Evolutionary conservation across 805 yeast genomes (phyloP).

Genomic region (Metschnikowia matae): DNA sequence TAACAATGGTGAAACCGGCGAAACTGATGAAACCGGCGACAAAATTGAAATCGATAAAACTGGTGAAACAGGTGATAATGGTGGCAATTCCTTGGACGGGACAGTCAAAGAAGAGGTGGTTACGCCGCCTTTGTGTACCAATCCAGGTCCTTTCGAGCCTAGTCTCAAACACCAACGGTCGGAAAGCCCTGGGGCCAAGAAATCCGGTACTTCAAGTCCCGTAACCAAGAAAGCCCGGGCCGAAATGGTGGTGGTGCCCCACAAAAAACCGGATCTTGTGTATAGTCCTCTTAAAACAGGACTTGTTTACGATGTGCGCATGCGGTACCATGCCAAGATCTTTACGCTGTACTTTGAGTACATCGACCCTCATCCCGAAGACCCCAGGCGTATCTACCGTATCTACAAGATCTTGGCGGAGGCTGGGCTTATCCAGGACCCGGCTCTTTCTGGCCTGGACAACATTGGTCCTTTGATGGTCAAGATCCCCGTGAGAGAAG

Average conservation of each 20-base stretch:
- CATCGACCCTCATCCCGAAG: constrained; percentile 98
- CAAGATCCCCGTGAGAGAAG: constrained; percentile 88
- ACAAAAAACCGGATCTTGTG: constrained; percentile 59
- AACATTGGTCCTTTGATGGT: constrained; percentile 83
- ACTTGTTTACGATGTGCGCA: constrained; percentile 89
- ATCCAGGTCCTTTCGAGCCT: neutral
- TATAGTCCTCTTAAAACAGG: constrained; percentile 85
- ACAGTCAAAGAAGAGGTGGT: neutral
- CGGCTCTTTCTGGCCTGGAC: constrained; percentile 64
- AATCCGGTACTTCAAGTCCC: neutral
- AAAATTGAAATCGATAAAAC: neutral
- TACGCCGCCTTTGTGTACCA: neutral
- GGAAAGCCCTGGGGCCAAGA: neutral
- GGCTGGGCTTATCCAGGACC: constrained; percentile 83
- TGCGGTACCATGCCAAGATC: constrained; percentile 95
- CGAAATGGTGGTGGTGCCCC: constrained; percentile 46
- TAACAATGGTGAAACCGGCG: too few relatives aligned
- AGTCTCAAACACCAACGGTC: neutral
- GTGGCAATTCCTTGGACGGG: neutral
- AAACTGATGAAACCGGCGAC: neutral
- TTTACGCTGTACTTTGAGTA: constrained; percentile 89
- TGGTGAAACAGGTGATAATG: neutral
- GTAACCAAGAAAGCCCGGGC: constrained; percentile 3
- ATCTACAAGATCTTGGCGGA: constrained; percentile 92
- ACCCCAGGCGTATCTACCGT: constrained; percentile 92